Conservation (phyloP, 306 rosid genomes). For the Citrullus colocynthis region DNA sequence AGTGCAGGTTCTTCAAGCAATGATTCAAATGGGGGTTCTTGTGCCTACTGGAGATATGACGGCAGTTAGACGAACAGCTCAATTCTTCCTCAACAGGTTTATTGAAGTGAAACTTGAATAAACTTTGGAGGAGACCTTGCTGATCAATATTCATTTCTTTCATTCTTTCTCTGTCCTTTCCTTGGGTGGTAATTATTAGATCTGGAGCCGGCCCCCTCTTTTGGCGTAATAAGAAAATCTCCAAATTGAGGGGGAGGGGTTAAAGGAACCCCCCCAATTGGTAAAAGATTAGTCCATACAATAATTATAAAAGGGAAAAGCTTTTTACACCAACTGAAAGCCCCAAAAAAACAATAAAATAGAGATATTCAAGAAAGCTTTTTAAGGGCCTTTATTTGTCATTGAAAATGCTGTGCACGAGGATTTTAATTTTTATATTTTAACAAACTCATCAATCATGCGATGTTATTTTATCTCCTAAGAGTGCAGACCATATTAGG, state of each 20-base stretch:
- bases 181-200: neutral
- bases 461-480: neutral
- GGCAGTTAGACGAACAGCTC: slow-evolving; percentile 92
- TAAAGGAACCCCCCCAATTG: neutral
- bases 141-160: neutral
- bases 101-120: neutral
- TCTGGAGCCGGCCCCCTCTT: neutral
- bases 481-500: neutral
- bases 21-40: slow-evolving; percentile 99
- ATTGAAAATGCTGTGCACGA: neutral
- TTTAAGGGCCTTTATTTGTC: neutral
- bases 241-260: neutral
- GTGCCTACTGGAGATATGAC: slow-evolving; percentile 99
- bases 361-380: neutral
- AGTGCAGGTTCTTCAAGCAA: slow-evolving; percentile 86
- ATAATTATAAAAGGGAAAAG: neutral
- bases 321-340: neutral
- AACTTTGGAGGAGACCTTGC: neutral
- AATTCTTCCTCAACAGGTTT: slow-evolving; percentile 85
- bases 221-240: neutral
- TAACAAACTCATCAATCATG: neutral
- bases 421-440: neutral
- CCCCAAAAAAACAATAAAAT: neutral
- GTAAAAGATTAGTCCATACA: neutral
- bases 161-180: neutral